Percentiles rank a stretch among this genome's conserved stretches.
Evolutionary conservation across 2,329 filamentous ascomycete species (phyloP).

Genomic region (Microascus cirrosus): DNA sequence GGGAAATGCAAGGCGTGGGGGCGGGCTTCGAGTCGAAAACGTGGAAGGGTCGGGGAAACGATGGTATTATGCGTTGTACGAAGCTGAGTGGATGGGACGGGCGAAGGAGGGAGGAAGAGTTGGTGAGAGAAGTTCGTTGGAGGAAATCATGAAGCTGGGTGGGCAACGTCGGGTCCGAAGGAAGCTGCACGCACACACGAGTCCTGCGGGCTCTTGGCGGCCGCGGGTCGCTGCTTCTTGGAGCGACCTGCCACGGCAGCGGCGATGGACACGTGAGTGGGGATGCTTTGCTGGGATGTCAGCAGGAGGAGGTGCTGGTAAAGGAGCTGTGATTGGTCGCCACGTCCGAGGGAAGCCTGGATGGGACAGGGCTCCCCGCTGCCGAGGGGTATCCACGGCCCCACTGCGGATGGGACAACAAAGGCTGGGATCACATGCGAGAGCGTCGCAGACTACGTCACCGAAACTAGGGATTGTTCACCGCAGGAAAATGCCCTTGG

Average conservation of each 20-base stretch:
- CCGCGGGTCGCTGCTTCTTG: neutral
- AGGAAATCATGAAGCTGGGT: neutral
- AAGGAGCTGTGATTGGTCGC: neutral
- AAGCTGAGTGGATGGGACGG: neutral
- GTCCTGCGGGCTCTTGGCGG: neutral
- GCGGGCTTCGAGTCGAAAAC: too few relatives aligned
- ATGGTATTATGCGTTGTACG: neutral
- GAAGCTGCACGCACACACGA: neutral
- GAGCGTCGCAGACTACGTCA: neutral
- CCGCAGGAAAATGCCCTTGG: too few relatives aligned
- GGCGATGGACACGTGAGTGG: neutral
- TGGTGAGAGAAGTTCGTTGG: neutral
- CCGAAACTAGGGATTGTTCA: neutral
- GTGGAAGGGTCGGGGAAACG: neutral
- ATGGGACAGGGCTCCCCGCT: neutral
- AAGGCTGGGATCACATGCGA: neutral
- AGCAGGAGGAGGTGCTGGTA: neutral
- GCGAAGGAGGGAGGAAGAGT: neutral
- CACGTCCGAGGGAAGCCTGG: neutral
- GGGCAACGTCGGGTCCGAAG: neutral
- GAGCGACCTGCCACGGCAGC: neutral
- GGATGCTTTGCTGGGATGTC: neutral
- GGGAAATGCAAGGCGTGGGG: neutral
- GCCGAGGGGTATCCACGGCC: neutral
- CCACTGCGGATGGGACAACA: neutral